Evolutionary conservation across 2,329 filamentous ascomycete species (phyloP).

Genomic region (Rugonectria rugulosa): DNA sequence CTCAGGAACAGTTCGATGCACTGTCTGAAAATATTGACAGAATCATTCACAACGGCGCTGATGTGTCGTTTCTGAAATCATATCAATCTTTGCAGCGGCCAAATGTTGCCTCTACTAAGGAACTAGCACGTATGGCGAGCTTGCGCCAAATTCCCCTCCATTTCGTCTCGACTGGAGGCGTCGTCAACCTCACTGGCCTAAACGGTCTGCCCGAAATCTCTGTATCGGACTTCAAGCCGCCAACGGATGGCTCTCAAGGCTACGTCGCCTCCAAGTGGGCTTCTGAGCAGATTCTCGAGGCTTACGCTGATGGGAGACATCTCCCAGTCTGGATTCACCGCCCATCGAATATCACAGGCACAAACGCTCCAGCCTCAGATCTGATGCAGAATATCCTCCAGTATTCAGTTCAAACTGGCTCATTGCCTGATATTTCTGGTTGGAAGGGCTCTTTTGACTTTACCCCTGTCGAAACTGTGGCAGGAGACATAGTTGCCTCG

Average conservation of each 20-base stretch:
- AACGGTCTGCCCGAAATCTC: neutral
- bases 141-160: constrained; percentile 44
- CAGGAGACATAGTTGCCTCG: neutral
- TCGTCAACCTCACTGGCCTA: constrained; percentile 13
- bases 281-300: constrained; percentile 38
- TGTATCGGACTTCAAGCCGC: neutral
- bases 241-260: constrained; percentile 28
- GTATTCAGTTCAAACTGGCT: neutral
- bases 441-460: neutral
- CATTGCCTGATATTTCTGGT: neutral
- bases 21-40: constrained; percentile 46
- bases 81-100: constrained; percentile 38
- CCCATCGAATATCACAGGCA: neutral
- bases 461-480: neutral
- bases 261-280: constrained; percentile 47
- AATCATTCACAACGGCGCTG: constrained; percentile 60
- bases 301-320: neutral
- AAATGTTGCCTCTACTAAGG: constrained; percentile 43
- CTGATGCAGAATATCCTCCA: constrained; percentile 5
- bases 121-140: constrained; percentile 36
- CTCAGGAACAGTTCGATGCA: constrained; percentile 25
- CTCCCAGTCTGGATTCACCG: neutral
- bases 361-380: neutral
- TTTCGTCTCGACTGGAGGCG: constrained; percentile 45
- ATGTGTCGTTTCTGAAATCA: constrained; percentile 42